Evolutionary conservation across 352 stramenopile genomes (phyloP).

Genomic region (Phytophthora meadii): DNA sequence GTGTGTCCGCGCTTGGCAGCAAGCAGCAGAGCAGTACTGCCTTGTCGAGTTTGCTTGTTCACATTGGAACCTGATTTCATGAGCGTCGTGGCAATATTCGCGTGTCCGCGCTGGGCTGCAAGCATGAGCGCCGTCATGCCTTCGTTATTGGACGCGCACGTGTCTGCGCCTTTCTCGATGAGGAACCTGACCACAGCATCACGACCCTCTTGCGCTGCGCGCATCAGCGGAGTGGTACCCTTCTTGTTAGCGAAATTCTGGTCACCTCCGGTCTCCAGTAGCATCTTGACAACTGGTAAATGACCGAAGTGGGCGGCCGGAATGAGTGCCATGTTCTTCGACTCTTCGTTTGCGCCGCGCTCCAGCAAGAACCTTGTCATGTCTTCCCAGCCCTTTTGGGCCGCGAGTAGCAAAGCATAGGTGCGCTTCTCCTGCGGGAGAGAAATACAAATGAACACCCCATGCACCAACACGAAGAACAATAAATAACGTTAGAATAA

Average conservation of each 20-base stretch:
- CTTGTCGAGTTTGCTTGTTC: conserved; percentile 88
- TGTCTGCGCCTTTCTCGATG: conserved; percentile 71
- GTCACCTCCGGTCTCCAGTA: conserved; percentile 72
- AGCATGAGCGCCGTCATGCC: conserved; percentile 91
- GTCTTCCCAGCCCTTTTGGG: conserved; percentile 79
- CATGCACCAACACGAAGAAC: conserved; percentile 10
- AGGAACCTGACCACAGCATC: conserved; percentile 82
- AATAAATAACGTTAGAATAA: conserved; percentile 11
- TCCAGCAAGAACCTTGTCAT: conserved; percentile 78
- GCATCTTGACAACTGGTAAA: conserved; percentile 69
- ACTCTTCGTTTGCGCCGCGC: conserved; percentile 76
- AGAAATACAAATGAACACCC: conserved; percentile 19
- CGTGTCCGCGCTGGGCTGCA: conserved; percentile 83
- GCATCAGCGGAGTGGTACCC: conserved; percentile 87
- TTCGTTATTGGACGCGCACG: conserved; percentile 86
- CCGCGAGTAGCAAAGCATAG: conserved; percentile 79
- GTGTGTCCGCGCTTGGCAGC: conserved; percentile 86
- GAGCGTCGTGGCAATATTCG: conserved; percentile 79
- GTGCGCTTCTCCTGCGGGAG: conserved; percentile 75
- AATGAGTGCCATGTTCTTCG: conserved; percentile 88
- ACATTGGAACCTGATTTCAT: conserved; percentile 87
- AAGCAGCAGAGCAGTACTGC: conserved; percentile 84
- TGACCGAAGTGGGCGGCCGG: conserved; percentile 87
- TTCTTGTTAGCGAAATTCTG: conserved; percentile 91
- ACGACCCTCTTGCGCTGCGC: conserved; percentile 83